These are phyloP conservation scores for Gossypium sturtianum DNA, from an alignment of 345 rosid genomes.

Conservation along the genomic window DNA sequence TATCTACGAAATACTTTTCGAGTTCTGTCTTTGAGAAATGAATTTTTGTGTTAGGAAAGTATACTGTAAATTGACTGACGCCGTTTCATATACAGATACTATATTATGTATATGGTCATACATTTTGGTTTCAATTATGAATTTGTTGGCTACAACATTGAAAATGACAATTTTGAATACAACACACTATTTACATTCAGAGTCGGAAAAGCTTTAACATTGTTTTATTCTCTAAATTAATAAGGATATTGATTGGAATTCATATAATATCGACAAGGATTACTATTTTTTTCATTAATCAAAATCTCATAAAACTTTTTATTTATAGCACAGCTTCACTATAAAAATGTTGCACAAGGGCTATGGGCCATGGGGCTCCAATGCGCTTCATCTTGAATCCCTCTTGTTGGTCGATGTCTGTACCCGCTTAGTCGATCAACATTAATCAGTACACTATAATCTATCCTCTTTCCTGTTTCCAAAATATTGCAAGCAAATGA, in stretches of 20 bases:
- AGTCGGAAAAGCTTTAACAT: no score
- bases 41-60: not conserved
- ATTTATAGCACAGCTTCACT: not conserved
- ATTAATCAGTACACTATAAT: no score
- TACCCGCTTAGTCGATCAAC: not conserved
- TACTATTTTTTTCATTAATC: not conserved
- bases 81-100: not conserved
- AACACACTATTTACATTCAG: no score
- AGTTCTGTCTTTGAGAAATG: not conserved
- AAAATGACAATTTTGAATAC: not conserved
- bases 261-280: not conserved
- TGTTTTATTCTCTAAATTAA: no score
- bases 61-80: not conserved
- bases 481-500: not conserved
- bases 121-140: not conserved
- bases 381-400: not conserved
- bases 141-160: not conserved
- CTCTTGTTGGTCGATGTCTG: not conserved
- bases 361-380: not conserved
- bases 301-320: not conserved
- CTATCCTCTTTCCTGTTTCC: not conserved
- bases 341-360: not conserved
- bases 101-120: not conserved
- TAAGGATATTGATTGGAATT: not conserved
- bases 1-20: not conserved